Base-by-base conservation (phyloP, 1,284 basidiomycete species). In the Trametes polyzona region DNA sequence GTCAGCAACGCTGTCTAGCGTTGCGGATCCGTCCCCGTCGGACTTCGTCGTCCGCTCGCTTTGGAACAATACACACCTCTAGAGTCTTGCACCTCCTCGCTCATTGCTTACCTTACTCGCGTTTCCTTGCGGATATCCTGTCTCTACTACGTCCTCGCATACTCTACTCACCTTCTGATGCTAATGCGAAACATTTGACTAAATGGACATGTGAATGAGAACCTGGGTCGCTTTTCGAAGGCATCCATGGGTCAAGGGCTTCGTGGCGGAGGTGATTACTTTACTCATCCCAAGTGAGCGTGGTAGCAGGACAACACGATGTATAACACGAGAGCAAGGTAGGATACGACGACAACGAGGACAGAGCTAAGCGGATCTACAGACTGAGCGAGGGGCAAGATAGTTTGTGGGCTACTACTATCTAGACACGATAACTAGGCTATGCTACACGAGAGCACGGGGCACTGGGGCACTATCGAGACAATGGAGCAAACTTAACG, bases 41-140 rank as follows among this genome's bases (percentile, higher is more conserved):
- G 76, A 81, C 44, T 83, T 84, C 57, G 77, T 83, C 2, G 73
- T 83, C 33, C 71, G 81, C 30, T 83, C 81, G 0, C 59, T 83
- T 26, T 84, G 81, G 80, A 81, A 84, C 55, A 84, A 83, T 52
- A 82, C 79, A 0, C 78, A 83, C 32, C 2, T 61, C 12, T 62
- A 19, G 17, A n/a, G n/a, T n/a, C n/a, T n/a, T n/a, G n/a, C n/a
- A n/a, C n/a, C n/a, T n/a, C n/a, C n/a, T n/a, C n/a, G n/a, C n/a
- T n/a, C n/a, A n/a, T n/a, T n/a, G n/a, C n/a, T n/a, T n/a, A n/a
- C n/a, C n/a, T n/a, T n/a, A n/a, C n/a, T n/a, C n/a, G n/a, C n/a
- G n/a, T n/a, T n/a, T n/a, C n/a, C n/a, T n/a, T n/a, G n/a, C n/a
- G n/a, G n/a, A n/a, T n/a, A n/a, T n/a, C n/a, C n/a, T n/a, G n/a